A percentile compares a stretch with the other conserved stretches of the same genome.
Conservation (phyloP, 2,329 filamentous ascomycete genomes). For the Colletotrichum sp. region DNA sequence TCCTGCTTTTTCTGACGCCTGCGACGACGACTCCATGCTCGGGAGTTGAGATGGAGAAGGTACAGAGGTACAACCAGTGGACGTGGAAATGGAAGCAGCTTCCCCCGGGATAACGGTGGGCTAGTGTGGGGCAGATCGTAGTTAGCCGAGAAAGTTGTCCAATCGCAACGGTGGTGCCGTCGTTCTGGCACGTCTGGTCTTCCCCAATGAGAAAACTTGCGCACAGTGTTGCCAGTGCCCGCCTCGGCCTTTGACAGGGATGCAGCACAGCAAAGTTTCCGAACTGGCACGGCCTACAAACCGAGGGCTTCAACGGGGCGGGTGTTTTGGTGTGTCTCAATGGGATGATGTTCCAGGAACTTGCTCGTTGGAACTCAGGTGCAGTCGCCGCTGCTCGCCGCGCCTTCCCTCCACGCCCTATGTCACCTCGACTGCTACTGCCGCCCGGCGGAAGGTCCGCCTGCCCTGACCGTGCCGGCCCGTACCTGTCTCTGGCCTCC, state of each 20-base stretch:
- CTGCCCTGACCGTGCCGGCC: neutral
- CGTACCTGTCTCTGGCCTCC: neutral
- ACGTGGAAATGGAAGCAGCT: neutral
- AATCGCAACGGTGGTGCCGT: neutral
- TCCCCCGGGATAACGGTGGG: neutral
- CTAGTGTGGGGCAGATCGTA: neutral
- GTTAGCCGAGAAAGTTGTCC: neutral
- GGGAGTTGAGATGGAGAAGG: constrained; percentile 6
- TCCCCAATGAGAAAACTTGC: neutral
- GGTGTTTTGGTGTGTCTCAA: neutral
- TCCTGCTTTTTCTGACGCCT: neutral
- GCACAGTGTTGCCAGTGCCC: neutral
- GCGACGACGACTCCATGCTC: neutral
- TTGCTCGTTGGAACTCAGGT: neutral
- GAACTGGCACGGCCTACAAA: neutral
- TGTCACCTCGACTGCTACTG: neutral
- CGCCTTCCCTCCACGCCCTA: neutral
- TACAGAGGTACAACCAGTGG: neutral
- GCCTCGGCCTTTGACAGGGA: neutral
- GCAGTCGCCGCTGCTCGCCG: neutral
- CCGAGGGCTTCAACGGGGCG: neutral
- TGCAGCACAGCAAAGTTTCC: neutral
- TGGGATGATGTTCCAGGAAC: neutral
- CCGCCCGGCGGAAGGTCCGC: neutral
- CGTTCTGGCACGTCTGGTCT: neutral